Conservation (phyloP, 441 rosid genomes). For the Eruca vesicaria region DNA sequence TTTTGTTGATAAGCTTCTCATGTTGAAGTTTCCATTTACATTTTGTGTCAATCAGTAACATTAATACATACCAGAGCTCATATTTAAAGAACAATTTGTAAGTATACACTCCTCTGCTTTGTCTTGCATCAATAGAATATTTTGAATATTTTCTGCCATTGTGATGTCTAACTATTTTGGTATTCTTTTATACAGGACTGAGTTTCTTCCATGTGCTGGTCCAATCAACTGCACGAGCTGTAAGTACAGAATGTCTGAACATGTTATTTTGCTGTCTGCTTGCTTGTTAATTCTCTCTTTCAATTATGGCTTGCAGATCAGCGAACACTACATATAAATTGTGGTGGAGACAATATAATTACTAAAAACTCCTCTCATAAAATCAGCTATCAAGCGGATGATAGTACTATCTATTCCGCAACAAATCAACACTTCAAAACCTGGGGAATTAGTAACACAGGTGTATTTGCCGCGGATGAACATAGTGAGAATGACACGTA, state of each 20-base stretch:
- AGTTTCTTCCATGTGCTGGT: conserved; percentile 48
- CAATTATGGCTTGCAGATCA: conserved; percentile 37
- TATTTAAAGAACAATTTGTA: conserved; percentile 34
- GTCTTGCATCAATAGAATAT: background rate
- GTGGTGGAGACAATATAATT: conserved; percentile 24
- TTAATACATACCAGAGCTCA: conserved; percentile 63
- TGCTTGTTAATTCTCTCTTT: background rate
- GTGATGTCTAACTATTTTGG: background rate
- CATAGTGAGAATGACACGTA: background rate
- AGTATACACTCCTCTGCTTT: background rate
- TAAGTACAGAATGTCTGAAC: background rate
- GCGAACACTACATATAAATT: conserved; percentile 49
- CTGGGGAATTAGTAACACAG: conserved; percentile 71
- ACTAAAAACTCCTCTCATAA: background rate
- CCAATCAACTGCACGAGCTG: conserved; percentile 41
- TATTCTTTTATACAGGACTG: background rate
- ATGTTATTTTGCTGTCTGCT: background rate
- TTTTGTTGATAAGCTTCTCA: conserved; percentile 13
- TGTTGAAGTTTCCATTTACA: conserved; percentile 11
- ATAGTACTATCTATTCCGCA: conserved; percentile 32
- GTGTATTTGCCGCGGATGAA: conserved; percentile 51
- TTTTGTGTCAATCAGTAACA: conserved; percentile 45
- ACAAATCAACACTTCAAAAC: conserved; percentile 34
- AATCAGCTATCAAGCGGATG: background rate
- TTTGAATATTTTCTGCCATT: background rate